Base-by-base conservation (phyloP, 73 alveolate species). In the Paramecium sonneborni region DNA sequence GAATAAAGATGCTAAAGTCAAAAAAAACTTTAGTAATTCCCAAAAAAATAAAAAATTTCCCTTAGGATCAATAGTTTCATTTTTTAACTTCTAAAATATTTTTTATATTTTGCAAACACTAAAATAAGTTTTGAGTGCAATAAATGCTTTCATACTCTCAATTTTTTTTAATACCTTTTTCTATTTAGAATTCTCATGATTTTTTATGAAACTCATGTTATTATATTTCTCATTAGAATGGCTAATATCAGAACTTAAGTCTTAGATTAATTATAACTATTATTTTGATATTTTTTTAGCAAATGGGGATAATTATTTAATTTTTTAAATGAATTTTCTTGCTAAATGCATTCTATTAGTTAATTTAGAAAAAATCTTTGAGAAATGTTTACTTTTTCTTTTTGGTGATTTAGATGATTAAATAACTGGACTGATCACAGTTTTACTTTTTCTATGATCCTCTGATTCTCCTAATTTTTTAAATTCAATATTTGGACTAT, bases 31-130 rank as follows among this genome's bases (percentile, higher is more conserved):
- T 20, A 79, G 14, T 21, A 79, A 46, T 24, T 79, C 90, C 90
- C 90, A 79, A 79, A 38, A n/a, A 21, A 79, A 79, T 23, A 79
- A 23, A 79, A 79, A 79, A 5, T 79, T 43, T 10, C 76, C 90
- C 56, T 79, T 18, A 21, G 90, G 90, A 44, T 44, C 55, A n/a
- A 79, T 79, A 3, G 90, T 79, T 32, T 72, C 35, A 11, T 30
- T 72, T 14, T 30, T 32, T 9, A 72, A 35, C 52, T 34, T 20
- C 1, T 72, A 3, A 23, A 72, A 15, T 9, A 72, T 72, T n/a
- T 3, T 2, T 12, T 62, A 30, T 11, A 62, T 26, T 32, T 62
- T 62, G 2, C 84, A 26, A 32, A 62, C 84, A 62, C 84, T 72
- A 35, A 38, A 72, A 10, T 35, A 72, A 5, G 57, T 35, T 6